Evolutionary conservation across 2,329 filamentous ascomycete genomes (phyloP), one percentile per base, ranked within the genome.

Genomic region (Pestalotiopsis sp.): DNA sequence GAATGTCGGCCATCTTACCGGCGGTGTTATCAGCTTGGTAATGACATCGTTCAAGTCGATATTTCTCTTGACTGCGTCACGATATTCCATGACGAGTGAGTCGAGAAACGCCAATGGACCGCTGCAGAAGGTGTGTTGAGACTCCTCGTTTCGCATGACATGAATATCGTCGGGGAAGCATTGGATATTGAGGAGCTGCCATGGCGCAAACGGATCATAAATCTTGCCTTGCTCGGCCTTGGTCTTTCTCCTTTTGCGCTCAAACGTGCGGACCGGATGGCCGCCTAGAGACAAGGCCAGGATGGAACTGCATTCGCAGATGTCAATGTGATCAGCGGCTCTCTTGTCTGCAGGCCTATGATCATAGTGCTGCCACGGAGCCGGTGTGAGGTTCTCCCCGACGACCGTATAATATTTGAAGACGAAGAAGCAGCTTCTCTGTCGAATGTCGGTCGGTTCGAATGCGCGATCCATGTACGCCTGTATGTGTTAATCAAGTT

Each of bases 71-170:
- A 82, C 64, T 0, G 88, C 88, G 73, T 91, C 88, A 67, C 85
- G 82, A 71, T 89, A 91, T 73, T 91, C 89, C 0, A 85, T 82
- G 2, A 88, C 81, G 2, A 91, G 77, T 0, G 87, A 84, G 69
- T 88, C 82, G 0, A 91, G 77, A 67, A 91, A 91, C 0, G 89
- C 89, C 72, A 90, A 86, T 0, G 88, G 87, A 0, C 89, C 89
- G 65, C 88, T 90, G 64, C 87, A 81, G 69, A 88, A 90, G 63
- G 85, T 84, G 71, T 87, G 86, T 20, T 78, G 84, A 4, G 83
- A 81, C 65, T 90, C 86, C 62, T 89, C 86, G 2, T 82, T 83
- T 49, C 89, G 84, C 23, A 88, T 83, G 1, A 83, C 86, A 68
- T 84, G 85, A 64, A 85, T 83, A 77, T 89, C 86, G 70, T 91